Percentiles rank a stretch among this genome's conserved stretches.
These are phyloP conservation scores for Aureobasidium leucospermi DNA, from an alignment of 2,329 filamentous ascomycete genomes.

Conservation along the genomic window DNA sequence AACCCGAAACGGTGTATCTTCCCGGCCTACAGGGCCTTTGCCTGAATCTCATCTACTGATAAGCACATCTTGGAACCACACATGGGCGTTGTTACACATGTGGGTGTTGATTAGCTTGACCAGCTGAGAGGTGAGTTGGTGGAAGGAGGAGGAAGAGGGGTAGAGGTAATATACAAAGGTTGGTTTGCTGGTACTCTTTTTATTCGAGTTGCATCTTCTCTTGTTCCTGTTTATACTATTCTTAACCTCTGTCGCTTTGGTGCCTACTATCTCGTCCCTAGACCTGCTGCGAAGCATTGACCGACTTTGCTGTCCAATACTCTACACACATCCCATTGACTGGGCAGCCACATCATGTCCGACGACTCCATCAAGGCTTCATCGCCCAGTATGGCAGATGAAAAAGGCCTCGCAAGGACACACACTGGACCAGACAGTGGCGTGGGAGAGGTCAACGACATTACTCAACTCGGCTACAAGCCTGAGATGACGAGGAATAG, in stretches of 20 bases:
- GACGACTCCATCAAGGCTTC: background rate
- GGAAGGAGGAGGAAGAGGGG: background rate
- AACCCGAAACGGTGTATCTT: background rate
- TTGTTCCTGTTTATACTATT: background rate
- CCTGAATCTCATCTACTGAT: background rate
- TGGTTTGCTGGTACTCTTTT: background rate
- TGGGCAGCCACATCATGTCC: background rate
- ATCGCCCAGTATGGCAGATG: background rate
- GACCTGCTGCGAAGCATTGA: background rate
- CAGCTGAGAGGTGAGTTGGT: background rate
- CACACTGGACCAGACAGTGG: background rate
- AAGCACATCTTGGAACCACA: background rate
- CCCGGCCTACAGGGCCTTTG: background rate
- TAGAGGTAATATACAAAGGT: conserved; percentile 1
- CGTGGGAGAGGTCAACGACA: conserved; percentile 7
- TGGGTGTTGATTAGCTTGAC: background rate
- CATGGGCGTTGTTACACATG: background rate
- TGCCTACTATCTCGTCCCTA: background rate
- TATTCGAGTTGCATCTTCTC: background rate
- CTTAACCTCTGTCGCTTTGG: background rate
- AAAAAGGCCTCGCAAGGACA: background rate
- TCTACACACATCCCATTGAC: background rate
- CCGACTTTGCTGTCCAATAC: background rate
- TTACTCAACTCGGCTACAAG: conserved; percentile 42
- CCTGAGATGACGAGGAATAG: conserved; percentile 52